Percentiles rank a stretch among this genome's conserved stretches.
Conservation (phyloP, 441 rosid species). For the Gossypium schwendimanii region DNA sequence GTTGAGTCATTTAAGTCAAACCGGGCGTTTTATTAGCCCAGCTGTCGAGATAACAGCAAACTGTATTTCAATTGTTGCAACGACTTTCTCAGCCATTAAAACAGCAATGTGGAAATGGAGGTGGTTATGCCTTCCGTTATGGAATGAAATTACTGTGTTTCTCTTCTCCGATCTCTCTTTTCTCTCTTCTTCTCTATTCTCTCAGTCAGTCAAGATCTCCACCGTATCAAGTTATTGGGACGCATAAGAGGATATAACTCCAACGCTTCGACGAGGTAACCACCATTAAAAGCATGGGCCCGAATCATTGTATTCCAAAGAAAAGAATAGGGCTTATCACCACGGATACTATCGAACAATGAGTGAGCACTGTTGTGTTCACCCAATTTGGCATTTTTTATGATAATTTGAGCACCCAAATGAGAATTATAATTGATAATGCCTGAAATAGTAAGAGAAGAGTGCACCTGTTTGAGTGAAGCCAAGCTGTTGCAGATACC, state of each 20-base stretch:
- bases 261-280: constrained; percentile 28
- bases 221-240: constrained; percentile 20
- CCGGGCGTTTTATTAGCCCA: too few relatives aligned
- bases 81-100: too few relatives aligned
- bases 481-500: constrained; percentile 24
- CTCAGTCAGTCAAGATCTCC: too few relatives aligned
- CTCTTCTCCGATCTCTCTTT: too few relatives aligned
- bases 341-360: constrained; percentile 25
- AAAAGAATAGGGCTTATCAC: constrained; percentile 28
- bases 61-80: too few relatives aligned
- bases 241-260: constrained; percentile 38
- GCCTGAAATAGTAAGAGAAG: constrained; percentile 28
- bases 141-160: too few relatives aligned
- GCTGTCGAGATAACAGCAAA: too few relatives aligned
- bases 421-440: constrained; percentile 27
- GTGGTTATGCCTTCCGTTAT: too few relatives aligned
- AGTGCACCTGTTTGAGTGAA: constrained; percentile 37
- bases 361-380: constrained; percentile 22
- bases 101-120: too few relatives aligned
- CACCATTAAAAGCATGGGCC: constrained; percentile 36
- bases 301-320: constrained; percentile 50
- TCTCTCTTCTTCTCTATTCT: too few relatives aligned
- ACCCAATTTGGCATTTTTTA: constrained; percentile 34
- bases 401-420: constrained; percentile 33
- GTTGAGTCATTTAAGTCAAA: too few relatives aligned